Conservation (phyloP, 768 basidiomycete genomes). For the Leccinum pellstonianum region DNA sequence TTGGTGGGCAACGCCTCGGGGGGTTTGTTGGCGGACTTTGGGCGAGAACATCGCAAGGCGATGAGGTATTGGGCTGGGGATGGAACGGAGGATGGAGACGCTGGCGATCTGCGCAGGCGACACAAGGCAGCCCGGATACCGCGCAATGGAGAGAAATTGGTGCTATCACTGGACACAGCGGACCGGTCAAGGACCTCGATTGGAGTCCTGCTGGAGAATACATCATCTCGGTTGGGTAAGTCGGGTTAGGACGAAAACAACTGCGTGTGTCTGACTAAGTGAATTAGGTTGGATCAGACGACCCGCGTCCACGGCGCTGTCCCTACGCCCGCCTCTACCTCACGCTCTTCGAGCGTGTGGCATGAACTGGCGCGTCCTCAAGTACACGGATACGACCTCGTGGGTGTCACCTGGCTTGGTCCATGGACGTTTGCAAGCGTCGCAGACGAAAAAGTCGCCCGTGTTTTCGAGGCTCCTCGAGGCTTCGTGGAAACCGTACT, state of each 20-base stretch:
- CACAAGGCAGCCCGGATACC: constrained; percentile 20
- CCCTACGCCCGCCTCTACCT: constrained; percentile 18
- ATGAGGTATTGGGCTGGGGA: constrained; percentile 78
- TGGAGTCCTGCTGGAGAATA: constrained; percentile 92
- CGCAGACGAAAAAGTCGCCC: constrained; percentile 93
- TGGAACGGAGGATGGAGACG: constrained; percentile 95
- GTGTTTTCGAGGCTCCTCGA: constrained; percentile 89
- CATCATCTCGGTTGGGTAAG: constrained; percentile 81
- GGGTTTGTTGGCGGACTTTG: constrained; percentile 93
- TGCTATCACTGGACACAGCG: constrained; percentile 86
- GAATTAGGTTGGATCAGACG: constrained; percentile 80
- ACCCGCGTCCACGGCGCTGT: constrained; percentile 79
- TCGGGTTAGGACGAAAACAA: not conserved
- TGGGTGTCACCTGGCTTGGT: constrained; percentile 74
- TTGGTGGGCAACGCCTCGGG: constrained; percentile 86
- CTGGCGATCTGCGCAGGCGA: constrained; percentile 53
- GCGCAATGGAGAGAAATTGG: constrained; percentile 72
- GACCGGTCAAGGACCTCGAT: constrained; percentile 71
- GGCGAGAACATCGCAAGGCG: constrained; percentile 48
- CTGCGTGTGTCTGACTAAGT: not conserved
- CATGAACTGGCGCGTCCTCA: constrained; percentile 92
- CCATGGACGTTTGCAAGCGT: constrained; percentile 82
- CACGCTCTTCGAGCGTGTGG: constrained; percentile 46
- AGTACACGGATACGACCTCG: constrained; percentile 93
- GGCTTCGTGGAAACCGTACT: constrained; percentile 70